A percentile compares a stretch with the other conserved stretches of the same genome.
Conservation (phyloP, 805 yeast species). For the Candida boidinii region DNA sequence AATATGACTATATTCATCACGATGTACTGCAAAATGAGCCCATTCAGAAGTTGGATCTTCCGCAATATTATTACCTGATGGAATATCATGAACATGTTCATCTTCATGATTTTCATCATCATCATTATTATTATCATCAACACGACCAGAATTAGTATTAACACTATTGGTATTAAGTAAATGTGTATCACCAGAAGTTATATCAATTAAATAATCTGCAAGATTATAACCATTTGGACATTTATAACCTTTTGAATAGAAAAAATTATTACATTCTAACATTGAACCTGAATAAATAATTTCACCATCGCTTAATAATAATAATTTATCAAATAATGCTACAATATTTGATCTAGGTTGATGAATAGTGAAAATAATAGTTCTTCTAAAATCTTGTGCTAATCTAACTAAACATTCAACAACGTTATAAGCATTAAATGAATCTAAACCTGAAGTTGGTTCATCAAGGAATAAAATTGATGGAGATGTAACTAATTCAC, state of each 20-base stretch:
- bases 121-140: too few relatives aligned
- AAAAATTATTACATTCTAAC: conserved; percentile 64
- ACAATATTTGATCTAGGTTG: conserved; percentile 97
- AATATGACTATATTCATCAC: conserved; percentile 51
- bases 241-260: conserved; percentile 61
- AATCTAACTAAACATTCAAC: conserved; percentile 75
- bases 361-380: conserved; percentile 89
- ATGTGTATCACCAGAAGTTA: conserved; percentile 75
- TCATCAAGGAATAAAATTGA: conserved; percentile 78
- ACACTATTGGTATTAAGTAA: too few relatives aligned
- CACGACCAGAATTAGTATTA: too few relatives aligned
- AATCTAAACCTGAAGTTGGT: conserved; percentile 93
- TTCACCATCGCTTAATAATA: conserved; percentile 77
- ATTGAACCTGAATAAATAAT: conserved; percentile 85
- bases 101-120: conserved; percentile 12
- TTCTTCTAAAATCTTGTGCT: conserved; percentile 74
- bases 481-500: conserved; percentile 87
- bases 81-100: conserved; percentile 23
- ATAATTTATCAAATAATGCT: conserved; percentile 74
- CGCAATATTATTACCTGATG: conserved; percentile 10
- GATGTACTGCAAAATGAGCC: conserved; percentile 77
- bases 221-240: conserved; percentile 90
- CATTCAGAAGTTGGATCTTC: conserved; percentile 69
- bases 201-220: conserved; percentile 88
- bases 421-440: conserved; percentile 88